These are phyloP conservation scores for Calocybe indica DNA, from an alignment of 768 basidiomycete species.

Conservation along the genomic window DNA sequence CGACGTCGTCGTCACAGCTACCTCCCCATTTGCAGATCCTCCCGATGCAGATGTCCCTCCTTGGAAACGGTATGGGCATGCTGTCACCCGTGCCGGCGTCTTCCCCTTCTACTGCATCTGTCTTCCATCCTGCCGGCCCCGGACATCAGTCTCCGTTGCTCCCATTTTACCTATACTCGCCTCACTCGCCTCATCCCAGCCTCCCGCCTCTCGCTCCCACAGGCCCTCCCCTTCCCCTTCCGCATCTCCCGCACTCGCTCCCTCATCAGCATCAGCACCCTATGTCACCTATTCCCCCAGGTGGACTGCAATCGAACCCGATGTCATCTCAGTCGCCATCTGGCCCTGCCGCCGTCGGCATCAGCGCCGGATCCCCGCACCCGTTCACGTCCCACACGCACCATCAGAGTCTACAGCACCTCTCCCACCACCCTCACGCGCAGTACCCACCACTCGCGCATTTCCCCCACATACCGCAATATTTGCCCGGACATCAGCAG, in stretches of 20 bases:
- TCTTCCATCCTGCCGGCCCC: slow-evolving; percentile 2
- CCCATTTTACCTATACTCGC: slow-evolving; percentile 13
- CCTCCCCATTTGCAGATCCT: slow-evolving; percentile 15
- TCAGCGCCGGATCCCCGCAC: too few species aligned
- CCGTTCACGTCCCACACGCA: too few species aligned
- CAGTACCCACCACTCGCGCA: too few species aligned
- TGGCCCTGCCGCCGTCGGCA: too few species aligned
- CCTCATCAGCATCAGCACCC: slow-evolving; percentile 15
- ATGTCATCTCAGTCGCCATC: too few species aligned
- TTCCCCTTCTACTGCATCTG: slow-evolving; percentile 2
- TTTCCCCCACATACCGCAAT: too few species aligned
- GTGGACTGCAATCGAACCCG: too few species aligned
- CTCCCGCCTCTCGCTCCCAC: slow-evolving; percentile 9
- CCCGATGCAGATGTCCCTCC: slow-evolving; percentile 9
- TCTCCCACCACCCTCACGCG: too few species aligned
- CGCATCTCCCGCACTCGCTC: slow-evolving; percentile 14
- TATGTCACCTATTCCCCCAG: slow-evolving; percentile 16
- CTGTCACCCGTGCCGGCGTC: slow-evolving; percentile 14
- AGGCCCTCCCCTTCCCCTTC: slow-evolving; percentile 6
- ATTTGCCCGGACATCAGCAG: too few species aligned
- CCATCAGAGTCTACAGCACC: too few species aligned
- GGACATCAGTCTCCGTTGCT: too few species aligned
- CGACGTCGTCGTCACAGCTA: slow-evolving; percentile 13
- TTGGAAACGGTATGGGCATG: slow-evolving; percentile 14
- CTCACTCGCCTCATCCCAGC: slow-evolving; percentile 10